Evolutionary conservation across 1,284 basidiomycete genomes (phyloP), one percentile per base, ranked within the genome.

Genomic region (Cutaneotrichosporon sp.): DNA sequence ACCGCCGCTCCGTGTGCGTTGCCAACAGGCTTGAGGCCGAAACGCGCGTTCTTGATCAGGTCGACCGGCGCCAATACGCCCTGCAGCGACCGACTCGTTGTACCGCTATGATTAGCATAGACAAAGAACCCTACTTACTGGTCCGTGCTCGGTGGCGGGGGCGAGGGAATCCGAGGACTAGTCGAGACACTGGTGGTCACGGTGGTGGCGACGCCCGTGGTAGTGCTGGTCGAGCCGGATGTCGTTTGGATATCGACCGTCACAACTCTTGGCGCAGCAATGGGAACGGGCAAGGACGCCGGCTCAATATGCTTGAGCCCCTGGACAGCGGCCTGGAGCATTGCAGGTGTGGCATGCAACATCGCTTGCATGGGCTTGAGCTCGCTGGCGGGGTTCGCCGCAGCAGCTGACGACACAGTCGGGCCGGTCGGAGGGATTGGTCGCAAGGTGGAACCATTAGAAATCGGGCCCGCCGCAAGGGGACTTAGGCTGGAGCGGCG

Each of bases 21-120:
- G 49, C 49, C 49, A 9, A 50, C 49, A 30, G 49, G 49, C 49
- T 50, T 50, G 49, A 50, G 49, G 9, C 49, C 49, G 22, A 50
- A 50, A 4, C 49, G 49, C 11, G 49, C 49, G 11, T 26, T 50
- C 49, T 30, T 26, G 49, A 50, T 46, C 42, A 46, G 4, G 42
- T 46, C 42, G 18, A 18, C 42, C 16, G 18, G 40, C 40, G 40
- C 42, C 18, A 46, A 18, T 18, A 40, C 13, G 13, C 38, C 38
- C 38, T 40, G 38, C 38, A 40, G 9, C 10, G 13, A 40, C 38
- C 38, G 38, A 13, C 40, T 42, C 18, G 42, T 13, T n/a, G 42
- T 46, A 18, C 18, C 42, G 2, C 42, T 46, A 7, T 46, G 4
- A 18, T 46, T n/a, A 46, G 42, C 42, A 6, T 18, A 13, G 14